Conservation (phyloP, 1,284 basidiomycete genomes). For the Fistulina hepatica region DNA sequence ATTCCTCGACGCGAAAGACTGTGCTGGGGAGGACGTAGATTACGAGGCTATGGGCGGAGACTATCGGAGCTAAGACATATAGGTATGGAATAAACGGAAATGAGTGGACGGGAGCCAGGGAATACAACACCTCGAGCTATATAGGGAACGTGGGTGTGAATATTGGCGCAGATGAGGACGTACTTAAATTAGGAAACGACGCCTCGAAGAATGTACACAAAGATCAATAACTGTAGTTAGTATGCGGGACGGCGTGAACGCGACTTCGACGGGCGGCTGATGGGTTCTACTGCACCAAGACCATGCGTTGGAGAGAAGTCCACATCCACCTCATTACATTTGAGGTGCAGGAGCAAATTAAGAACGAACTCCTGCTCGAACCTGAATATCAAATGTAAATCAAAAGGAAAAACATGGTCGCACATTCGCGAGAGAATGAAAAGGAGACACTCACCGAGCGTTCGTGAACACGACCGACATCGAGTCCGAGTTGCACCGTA, state of each 20-base stretch:
- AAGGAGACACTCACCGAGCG: slow-evolving; percentile 50
- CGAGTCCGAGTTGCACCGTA: slow-evolving; percentile 73
- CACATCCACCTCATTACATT: slow-evolving; percentile 61
- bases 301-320: slow-evolving; percentile 72
- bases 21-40: too few species aligned
- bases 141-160: too few species aligned
- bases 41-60: too few species aligned
- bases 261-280: slow-evolving; percentile 32
- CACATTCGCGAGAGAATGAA: too few species aligned
- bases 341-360: slow-evolving; percentile 70
- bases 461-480: slow-evolving; percentile 84
- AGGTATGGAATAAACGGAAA: too few species aligned
- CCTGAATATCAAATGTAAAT: slow-evolving; percentile 26
- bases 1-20: too few species aligned
- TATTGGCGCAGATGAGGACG: too few species aligned
- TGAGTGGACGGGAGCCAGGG: too few species aligned
- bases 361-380: slow-evolving; percentile 84
- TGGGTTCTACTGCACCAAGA: slow-evolving; percentile 45
- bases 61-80: too few species aligned
- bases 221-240: slow-evolving; percentile 16
- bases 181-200: too few species aligned
- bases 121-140: too few species aligned
- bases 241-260: slow-evolving; percentile 34
- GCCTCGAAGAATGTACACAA: slow-evolving; percentile 6
- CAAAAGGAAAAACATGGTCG: slow-evolving; percentile 1